Conservation (phyloP, 345 rosid species). For the Pistacia atlantica region DNA sequence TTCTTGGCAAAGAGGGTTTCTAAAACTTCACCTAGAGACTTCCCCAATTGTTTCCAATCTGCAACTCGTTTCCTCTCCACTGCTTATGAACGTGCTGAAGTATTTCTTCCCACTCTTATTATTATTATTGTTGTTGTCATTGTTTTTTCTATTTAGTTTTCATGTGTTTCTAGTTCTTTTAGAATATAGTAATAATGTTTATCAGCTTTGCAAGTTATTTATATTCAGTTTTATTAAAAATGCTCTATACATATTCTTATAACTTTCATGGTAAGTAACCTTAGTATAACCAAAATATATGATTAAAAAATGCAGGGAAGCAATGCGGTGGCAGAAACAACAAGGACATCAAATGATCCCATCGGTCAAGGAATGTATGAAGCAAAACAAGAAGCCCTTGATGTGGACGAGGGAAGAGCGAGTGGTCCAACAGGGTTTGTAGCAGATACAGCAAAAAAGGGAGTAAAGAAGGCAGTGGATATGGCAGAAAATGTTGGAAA, state of each 20-base stretch:
- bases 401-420: constrained; percentile 23
- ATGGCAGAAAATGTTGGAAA: constrained; percentile 39
- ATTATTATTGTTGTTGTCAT: not conserved
- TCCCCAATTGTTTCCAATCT: constrained; percentile 14
- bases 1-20: constrained; percentile 29
- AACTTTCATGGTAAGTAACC: too few relatives aligned
- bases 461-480: constrained; percentile 42
- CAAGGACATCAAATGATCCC: not conserved
- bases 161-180: too few relatives aligned
- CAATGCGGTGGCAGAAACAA: constrained; percentile 26
- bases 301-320: constrained; percentile 24
- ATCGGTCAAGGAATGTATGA: constrained; percentile 14
- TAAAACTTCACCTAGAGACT: constrained; percentile 13
- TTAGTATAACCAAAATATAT: too few relatives aligned
- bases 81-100: constrained; percentile 29
- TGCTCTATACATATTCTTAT: too few relatives aligned
- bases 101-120: not conserved
- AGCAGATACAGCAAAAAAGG: constrained; percentile 47
- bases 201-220: too few relatives aligned
- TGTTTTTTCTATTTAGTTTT: not conserved
- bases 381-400: constrained; percentile 29
- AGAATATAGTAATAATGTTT: too few relatives aligned
- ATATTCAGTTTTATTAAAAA: too few relatives aligned
- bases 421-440: constrained; percentile 21
- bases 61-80: constrained; percentile 18